Evolutionary conservation across 257 asterid species (phyloP), one percentile per base, ranked within the genome.

Genomic region (Primulina eburnea): DNA sequence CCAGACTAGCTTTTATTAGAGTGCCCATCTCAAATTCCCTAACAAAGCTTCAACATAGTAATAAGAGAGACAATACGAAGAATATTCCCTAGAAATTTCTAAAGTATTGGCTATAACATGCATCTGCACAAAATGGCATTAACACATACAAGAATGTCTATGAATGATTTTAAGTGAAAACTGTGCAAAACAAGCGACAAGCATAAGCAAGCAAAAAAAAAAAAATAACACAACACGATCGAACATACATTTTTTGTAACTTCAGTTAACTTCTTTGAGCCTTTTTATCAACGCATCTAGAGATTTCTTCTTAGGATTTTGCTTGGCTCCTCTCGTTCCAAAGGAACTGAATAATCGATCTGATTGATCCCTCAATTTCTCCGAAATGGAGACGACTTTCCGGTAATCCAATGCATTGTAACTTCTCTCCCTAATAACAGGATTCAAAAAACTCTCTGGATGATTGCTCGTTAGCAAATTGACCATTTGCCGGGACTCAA

Each of bases 401-500:
- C 92, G 76, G 72, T 90, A 79, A 68, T 93, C 97, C 79, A 93
- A 72, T 9, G 86, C 88, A 69, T 83, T 82, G 75, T 90, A 93
- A 79, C 95, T 93, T 71, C 95, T 89, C 84, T 90, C 97, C 79
- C 97, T 80, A 47, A 93, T 93, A 12, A 93, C 96, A 12, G 99
- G 92, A 79, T 93, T 93, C 80, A 93, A 70, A 72, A 86, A 93
- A 81, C 86, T 93, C 79, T 90, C 99, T 0, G 99, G 99, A 65
- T 93, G 97, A 77, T 83, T 90, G 79, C 97, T 93, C 61, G 87
- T 75, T 64, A 93, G 95, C 85, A 93, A 75, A 81, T 90, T 93
- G 74, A 85, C 85, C 92, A 90, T 70, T 71, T 93, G 99, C 87
- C 97, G 89, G 18, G 97, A 82, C 86, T 93, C 99, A 10, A 79